Evolutionary conservation across 306 rosid species (phyloP), one percentile per base, ranked within the genome.

Genomic region (Cicer yamashitae): DNA sequence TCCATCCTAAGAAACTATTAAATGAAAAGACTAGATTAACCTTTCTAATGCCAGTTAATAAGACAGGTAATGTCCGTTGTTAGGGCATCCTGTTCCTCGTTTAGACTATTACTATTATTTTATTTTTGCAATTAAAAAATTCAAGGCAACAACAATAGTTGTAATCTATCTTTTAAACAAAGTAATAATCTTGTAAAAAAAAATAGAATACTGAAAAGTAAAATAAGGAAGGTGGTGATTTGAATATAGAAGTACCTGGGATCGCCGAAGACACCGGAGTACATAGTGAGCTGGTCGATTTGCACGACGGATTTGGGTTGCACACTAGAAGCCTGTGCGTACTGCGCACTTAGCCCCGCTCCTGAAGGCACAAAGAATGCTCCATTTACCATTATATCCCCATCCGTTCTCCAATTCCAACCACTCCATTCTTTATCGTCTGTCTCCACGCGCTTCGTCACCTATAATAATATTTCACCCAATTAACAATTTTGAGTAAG

Each of bases 391-490:
- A 96, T 89, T 9, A 89, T 4, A 70, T 96, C 99, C 80, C 98
- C 98, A 3, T 89, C 98, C 12, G 99, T 86, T 48, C 91, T 87
- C 99, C 99, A 96, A 65, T 96, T 96, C 99, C 99, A 96, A 6
- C 38, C 92, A 8, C 79, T 54, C 99, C 99, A 96, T 0, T 90
- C 83, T 0, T 78, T 59, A 53, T 89, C 96, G 34, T 79, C 52
- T 1, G 98, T 92, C 11, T 96, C 98, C 97, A 96, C 96, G 78
- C 99, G 93, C 97, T 92, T 96, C 1, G 99, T 96, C 82, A 96
- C 99, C 99, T 94, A 30, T 54, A 1, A 20, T 44, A 17, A n/a
- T 38, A 52, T 0, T 3, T 54, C 65, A 40, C 25, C 25, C 25
- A 22, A 22, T 22, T 22, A 25, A 25, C 4, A 4, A 30, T 30